A percentile compares a stretch with the other conserved stretches of the same genome.
Conservation (phyloP, 2,329 filamentous ascomycete species). For the Botrytis medusae region DNA sequence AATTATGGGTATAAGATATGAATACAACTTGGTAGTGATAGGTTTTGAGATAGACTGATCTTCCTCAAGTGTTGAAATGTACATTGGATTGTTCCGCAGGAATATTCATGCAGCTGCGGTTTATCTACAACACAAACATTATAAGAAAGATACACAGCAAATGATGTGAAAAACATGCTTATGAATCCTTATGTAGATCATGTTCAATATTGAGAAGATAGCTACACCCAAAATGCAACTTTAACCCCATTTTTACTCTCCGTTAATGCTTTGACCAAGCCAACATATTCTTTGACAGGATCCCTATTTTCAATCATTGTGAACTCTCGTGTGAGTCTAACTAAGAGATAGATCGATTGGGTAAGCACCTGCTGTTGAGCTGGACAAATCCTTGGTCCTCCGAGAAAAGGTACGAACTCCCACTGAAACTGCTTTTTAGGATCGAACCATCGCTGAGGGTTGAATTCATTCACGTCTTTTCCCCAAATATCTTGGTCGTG, state of each 20-base stretch:
- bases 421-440: slow-evolving; percentile 36
- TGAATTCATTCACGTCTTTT: slow-evolving; percentile 39
- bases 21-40: not conserved
- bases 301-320: slow-evolving; percentile 35
- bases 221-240: slow-evolving; percentile 9
- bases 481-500: slow-evolving; percentile 40
- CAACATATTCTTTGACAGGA: slow-evolving; percentile 18
- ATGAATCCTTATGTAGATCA: not conserved
- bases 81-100: no score
- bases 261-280: slow-evolving; percentile 4
- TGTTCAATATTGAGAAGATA: not conserved
- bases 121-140: no score
- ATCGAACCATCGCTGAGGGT: slow-evolving; percentile 39
- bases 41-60: not conserved
- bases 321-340: slow-evolving; percentile 32
- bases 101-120: no score
- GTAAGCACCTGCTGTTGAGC: slow-evolving; percentile 41
- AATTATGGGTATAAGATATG: not conserved
- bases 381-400: slow-evolving; percentile 40
- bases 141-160: no score
- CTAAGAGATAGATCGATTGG: slow-evolving; percentile 38
- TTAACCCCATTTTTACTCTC: slow-evolving; percentile 23
- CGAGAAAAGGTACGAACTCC: slow-evolving; percentile 41
- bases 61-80: no score
- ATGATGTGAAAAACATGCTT: no score